Evolutionary conservation across 768 basidiomycete genomes (phyloP).

Genomic region (Rhizopogon vulgaris): DNA sequence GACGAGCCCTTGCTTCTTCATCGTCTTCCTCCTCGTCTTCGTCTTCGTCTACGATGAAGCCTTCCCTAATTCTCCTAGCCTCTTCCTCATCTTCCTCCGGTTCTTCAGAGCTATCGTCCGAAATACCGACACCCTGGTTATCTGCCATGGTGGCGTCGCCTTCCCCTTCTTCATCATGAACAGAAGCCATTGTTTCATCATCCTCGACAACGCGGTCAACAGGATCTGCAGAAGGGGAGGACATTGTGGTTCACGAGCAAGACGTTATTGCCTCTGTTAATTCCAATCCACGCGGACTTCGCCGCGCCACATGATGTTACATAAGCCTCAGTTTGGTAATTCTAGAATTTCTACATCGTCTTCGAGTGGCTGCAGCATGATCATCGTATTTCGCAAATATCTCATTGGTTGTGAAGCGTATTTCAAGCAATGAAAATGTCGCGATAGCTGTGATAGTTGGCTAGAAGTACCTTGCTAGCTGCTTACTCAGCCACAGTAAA

Average conservation of each 20-base stretch:
- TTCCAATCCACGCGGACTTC: constrained; percentile 1
- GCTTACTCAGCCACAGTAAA: not conserved
- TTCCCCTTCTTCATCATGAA: constrained; percentile 38
- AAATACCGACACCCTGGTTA: constrained; percentile 30
- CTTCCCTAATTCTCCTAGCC: constrained; percentile 70
- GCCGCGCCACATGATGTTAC: not conserved
- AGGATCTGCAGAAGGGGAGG: constrained; percentile 41
- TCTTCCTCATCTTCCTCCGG: constrained; percentile 91
- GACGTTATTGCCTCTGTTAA: not conserved
- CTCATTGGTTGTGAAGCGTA: no score
- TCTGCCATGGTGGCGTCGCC: constrained; percentile 49
- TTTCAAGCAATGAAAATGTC: no score
- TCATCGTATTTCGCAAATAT: no score
- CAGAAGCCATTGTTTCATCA: constrained; percentile 61
- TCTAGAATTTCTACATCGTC: no score
- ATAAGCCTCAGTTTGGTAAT: not conserved
- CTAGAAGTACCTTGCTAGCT: no score
- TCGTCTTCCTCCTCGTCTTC: constrained; percentile 71
- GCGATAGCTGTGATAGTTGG: no score
- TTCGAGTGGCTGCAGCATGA: no score
- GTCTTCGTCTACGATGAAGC: constrained; percentile 91
- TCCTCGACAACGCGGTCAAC: constrained; percentile 28
- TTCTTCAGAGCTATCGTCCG: constrained; percentile 86
- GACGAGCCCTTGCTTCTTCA: constrained; percentile 47
- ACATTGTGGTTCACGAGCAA: constrained; percentile 39